Evolutionary conservation across 2,329 filamentous ascomycete species (phyloP).

Genomic region (Scedosporium apiospermum): DNA sequence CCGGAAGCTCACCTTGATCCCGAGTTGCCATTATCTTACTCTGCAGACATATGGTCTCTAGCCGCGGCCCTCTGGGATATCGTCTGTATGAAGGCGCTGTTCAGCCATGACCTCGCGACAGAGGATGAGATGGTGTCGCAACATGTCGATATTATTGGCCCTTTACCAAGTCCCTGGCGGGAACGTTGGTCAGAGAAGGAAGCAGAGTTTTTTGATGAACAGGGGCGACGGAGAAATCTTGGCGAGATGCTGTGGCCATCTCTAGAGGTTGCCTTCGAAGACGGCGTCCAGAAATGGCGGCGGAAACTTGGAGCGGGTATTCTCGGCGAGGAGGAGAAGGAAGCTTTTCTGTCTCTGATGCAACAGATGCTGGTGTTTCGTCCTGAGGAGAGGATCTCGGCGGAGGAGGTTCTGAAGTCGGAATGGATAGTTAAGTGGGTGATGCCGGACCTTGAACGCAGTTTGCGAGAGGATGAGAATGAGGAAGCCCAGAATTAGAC

Average conservation of each 20-base stretch:
- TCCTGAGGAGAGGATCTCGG: conserved; percentile 18
- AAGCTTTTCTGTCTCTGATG: conserved; percentile 18
- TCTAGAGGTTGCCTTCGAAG: conserved; percentile 17
- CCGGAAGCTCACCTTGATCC: conserved; percentile 8
- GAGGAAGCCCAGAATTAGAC: background rate
- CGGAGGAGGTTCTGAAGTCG: conserved; percentile 18
- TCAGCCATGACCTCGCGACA: conserved; percentile 11
- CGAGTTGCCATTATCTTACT: conserved; percentile 5
- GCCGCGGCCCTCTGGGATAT: conserved; percentile 14
- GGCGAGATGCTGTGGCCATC: conserved; percentile 12
- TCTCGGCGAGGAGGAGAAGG: conserved; percentile 13
- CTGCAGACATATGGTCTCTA: conserved; percentile 14
- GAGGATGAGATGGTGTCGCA: conserved; percentile 14
- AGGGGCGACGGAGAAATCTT: background rate
- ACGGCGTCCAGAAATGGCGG: conserved; percentile 14
- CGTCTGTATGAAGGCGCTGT: conserved; percentile 14
- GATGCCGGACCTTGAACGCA: background rate
- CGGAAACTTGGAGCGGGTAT: conserved; percentile 6
- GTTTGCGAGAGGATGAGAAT: background rate
- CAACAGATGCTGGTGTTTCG: conserved; percentile 19
- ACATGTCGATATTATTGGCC: conserved; percentile 13
- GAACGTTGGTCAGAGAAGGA: conserved; percentile 6
- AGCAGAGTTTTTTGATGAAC: background rate
- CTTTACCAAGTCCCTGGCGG: conserved; percentile 8
- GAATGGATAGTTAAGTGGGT: conserved; percentile 25